A percentile compares a stretch with the other conserved stretches of the same genome.
Evolutionary conservation across 768 basidiomycete genomes (phyloP).

Genomic region (Pleurotus tuoliensis): DNA sequence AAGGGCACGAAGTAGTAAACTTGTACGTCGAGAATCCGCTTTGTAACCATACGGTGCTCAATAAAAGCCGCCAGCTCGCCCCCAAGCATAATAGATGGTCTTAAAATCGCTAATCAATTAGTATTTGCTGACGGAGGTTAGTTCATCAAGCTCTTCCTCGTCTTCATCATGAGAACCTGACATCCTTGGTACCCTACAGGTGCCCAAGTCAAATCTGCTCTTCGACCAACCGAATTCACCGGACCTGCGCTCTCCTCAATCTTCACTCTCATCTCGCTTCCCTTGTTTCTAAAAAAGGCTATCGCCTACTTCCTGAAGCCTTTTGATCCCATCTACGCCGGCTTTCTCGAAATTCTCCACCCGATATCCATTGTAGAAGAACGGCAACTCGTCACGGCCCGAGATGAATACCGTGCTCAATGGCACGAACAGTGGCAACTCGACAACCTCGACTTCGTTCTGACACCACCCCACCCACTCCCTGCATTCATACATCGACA

Average conservation of each 20-base stretch:
- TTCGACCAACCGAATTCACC: slow-evolving; percentile 32
- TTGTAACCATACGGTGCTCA: no score
- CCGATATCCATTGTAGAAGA: slow-evolving; percentile 49
- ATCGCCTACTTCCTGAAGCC: slow-evolving; percentile 36
- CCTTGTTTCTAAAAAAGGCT: slow-evolving; percentile 37
- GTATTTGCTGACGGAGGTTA: slow-evolving; percentile 55
- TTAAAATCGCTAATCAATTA: slow-evolving; percentile 50
- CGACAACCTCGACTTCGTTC: slow-evolving; percentile 11
- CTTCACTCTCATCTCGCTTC: slow-evolving; percentile 31
- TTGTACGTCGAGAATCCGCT: slow-evolving; percentile 37
- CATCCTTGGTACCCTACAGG: slow-evolving; percentile 27
- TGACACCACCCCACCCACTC: slow-evolving; percentile 41
- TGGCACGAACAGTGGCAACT: slow-evolving; percentile 36
- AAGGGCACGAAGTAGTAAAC: slow-evolving; percentile 62
- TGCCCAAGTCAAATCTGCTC: slow-evolving; percentile 32
- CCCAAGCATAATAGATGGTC: slow-evolving; percentile 47
- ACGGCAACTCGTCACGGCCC: slow-evolving; percentile 41
- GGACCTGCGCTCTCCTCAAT: slow-evolving; percentile 25
- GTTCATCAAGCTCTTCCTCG: slow-evolving; percentile 8
- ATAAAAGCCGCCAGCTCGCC: slow-evolving; percentile 22
- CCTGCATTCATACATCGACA: slow-evolving; percentile 55
- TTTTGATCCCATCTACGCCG: slow-evolving; percentile 32
- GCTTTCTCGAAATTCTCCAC: slow-evolving; percentile 35
- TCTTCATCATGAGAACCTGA: slow-evolving; percentile 5
- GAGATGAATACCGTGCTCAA: slow-evolving; percentile 15